phyloP scores from a whole-genome alignment of 768 basidiomycete genomes.

The Lentinula sp. region DNA sequence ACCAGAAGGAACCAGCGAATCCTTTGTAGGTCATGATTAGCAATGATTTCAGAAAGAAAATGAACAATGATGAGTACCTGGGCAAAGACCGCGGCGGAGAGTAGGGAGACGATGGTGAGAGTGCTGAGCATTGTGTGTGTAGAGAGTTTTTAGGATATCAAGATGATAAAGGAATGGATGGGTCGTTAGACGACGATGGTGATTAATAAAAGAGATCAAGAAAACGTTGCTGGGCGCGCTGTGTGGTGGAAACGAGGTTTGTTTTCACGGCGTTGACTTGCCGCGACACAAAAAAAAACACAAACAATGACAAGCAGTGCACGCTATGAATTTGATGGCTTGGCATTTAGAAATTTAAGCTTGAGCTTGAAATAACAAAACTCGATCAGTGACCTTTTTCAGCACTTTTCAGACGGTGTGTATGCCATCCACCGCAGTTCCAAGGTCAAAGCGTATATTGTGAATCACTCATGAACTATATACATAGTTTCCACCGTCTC shows the following conservation, averaged over 20 bases:
- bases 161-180: neutral
- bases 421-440: no score
- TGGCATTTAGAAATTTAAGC: no score
- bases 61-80: conserved; percentile 29
- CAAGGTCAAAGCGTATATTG: no score
- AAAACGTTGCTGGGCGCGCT: conserved; percentile 1
- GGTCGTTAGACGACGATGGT: neutral
- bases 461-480: no score
- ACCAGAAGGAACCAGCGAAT: conserved; percentile 61
- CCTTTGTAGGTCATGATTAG: conserved; percentile 18
- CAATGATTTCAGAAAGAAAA: neutral
- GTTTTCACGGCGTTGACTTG: neutral
- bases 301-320: neutral
- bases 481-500: no score
- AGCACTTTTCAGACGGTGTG: no score
- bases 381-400: no score
- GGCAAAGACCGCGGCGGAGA: conserved; percentile 46
- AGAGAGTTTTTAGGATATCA: neutral
- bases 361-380: no score
- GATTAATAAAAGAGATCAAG: neutral
- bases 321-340: neutral
- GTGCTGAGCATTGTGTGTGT: conserved; percentile 39
- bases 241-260: neutral
- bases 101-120: conserved; percentile 44
- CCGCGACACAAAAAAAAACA: neutral